phyloP scores from a whole-genome alignment of 495 filamentous ascomycete species.

The Physcia stellaris region DNA sequence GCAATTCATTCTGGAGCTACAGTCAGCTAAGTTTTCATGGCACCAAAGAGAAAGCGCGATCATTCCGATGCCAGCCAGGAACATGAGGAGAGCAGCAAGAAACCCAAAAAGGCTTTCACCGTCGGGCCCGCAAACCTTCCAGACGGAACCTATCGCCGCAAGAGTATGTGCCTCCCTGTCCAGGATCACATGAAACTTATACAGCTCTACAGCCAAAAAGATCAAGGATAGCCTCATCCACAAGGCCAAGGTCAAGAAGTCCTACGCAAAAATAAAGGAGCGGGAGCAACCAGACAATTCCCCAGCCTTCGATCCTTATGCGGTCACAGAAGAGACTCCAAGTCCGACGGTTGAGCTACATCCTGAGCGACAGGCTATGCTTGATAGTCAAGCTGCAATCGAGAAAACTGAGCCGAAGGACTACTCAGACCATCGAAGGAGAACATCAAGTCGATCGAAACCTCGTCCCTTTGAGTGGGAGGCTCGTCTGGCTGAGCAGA shows the following conservation, averaged over 20 bases:
- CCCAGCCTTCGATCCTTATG: slow-evolving; percentile 4
- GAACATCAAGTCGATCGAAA: slow-evolving; percentile 30
- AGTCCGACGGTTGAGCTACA: slow-evolving; percentile 45
- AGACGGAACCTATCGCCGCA: slow-evolving; percentile 81
- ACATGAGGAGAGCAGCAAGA: slow-evolving; percentile 17
- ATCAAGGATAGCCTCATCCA: slow-evolving; percentile 84
- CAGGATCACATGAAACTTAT: background rate
- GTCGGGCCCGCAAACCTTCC: slow-evolving; percentile 88
- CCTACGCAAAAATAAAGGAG: slow-evolving; percentile 77
- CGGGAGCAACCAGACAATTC: slow-evolving; percentile 28
- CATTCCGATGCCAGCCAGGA: background rate
- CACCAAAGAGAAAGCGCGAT: slow-evolving; percentile 3
- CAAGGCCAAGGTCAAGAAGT: slow-evolving; percentile 87
- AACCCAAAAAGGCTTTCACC: slow-evolving; percentile 52
- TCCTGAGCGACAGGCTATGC: slow-evolving; percentile 56
- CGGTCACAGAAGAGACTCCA: slow-evolving; percentile 15
- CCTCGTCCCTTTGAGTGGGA: slow-evolving; percentile 67
- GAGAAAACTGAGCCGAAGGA: slow-evolving; percentile 15
- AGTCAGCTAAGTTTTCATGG: too few relatives aligned
- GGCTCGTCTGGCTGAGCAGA: slow-evolving; percentile 50
- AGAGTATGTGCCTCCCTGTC: slow-evolving; percentile 42
- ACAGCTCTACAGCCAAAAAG: slow-evolving; percentile 53
- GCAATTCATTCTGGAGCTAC: too few relatives aligned
- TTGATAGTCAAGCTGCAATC: slow-evolving; percentile 32
- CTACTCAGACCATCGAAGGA: slow-evolving; percentile 17